Evolutionary conservation across 208 protist genomes (phyloP), one percentile per base, ranked within the genome.

Genomic region (Trypanosoma melophagium): DNA sequence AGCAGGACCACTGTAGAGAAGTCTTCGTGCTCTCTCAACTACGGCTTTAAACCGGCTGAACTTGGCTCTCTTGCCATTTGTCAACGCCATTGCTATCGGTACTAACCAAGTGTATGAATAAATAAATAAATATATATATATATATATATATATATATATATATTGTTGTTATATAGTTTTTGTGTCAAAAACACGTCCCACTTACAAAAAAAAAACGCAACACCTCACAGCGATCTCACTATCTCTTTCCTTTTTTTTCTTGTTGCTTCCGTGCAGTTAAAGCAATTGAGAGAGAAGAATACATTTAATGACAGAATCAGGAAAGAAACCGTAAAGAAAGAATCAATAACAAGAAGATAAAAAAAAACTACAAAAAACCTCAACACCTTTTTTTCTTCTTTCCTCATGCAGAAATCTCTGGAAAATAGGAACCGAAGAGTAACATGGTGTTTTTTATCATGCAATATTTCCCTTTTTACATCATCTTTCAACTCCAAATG

Each of bases 1-100:
- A 8, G 80, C 71, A 5, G 57, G 28, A 5, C 81, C 71, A 8
- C 67, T 76, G 21, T 86, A 38, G 14, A 94, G 71, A 47, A 90
- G 80, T 0, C 91, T 77, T 60, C 89, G 84, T n/a, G 71, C 63
- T 61, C 83, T 84, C 31, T 77, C 59, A 41, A 85, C 76, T 2
- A 89, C 47, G 9, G 79, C 67, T 28, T 60, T 55, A 53, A 81
- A 86, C 2, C 68, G 72, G 17, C 73, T 78, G n/a, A 16, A 57
- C 19, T 68, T 84, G 2, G 76, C 70, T n/a, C 75, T 67, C 0
- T 69, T 75, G 41, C 52, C 73, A 40, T 78, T 71, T 61, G 84
- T 73, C 0, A 52, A 41, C 28, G 70, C 22, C 56, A 70, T 76
- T 60, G 8, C 13, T 41, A 24, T 17, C 16, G 10, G 9, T 31